These are phyloP conservation scores for Oenanthe sinensis DNA, from an alignment of 129 eudicot species.

Conservation along the genomic window DNA sequence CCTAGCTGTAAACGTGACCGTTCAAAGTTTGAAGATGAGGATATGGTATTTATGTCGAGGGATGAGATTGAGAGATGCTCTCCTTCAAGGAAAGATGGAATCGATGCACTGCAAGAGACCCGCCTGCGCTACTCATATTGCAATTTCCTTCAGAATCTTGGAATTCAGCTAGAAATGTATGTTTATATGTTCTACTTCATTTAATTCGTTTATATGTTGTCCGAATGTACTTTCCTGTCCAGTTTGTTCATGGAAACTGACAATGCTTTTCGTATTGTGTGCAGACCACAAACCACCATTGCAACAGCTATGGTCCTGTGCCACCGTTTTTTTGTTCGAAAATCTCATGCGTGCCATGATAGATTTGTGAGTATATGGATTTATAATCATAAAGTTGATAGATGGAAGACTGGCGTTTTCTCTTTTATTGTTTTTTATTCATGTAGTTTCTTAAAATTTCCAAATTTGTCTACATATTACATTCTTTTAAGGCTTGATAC, in stretches of 20 bases:
- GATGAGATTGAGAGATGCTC: constrained; percentile 90
- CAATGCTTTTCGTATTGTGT: background rate
- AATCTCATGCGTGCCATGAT: constrained; percentile 93
- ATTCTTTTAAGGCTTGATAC: background rate
- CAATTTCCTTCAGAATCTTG: constrained; percentile 82
- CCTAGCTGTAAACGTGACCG: constrained; percentile 70
- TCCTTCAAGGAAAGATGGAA: constrained; percentile 97
- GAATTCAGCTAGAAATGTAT: constrained; percentile 78
- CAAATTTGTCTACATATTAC: background rate
- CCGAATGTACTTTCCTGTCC: background rate
- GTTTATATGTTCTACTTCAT: constrained; percentile 1
- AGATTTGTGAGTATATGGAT: constrained; percentile 69
- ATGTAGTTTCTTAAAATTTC: background rate
- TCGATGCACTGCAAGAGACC: constrained; percentile 70
- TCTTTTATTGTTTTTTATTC: background rate
- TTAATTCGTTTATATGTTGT: background rate
- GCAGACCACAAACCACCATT: constrained; percentile 94
- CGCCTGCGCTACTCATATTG: constrained; percentile 83
- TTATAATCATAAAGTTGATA: constrained; percentile 8
- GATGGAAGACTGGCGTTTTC: background rate
- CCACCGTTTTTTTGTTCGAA: constrained; percentile 82
- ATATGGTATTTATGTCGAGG: constrained; percentile 60
- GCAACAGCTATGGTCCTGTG: constrained; percentile 96
- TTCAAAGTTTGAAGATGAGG: constrained; percentile 54
- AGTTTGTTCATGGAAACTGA: background rate